Evolutionary conservation across 192 early-diverging fungal species (phyloP).

Genomic region (Coemansia sp.): DNA sequence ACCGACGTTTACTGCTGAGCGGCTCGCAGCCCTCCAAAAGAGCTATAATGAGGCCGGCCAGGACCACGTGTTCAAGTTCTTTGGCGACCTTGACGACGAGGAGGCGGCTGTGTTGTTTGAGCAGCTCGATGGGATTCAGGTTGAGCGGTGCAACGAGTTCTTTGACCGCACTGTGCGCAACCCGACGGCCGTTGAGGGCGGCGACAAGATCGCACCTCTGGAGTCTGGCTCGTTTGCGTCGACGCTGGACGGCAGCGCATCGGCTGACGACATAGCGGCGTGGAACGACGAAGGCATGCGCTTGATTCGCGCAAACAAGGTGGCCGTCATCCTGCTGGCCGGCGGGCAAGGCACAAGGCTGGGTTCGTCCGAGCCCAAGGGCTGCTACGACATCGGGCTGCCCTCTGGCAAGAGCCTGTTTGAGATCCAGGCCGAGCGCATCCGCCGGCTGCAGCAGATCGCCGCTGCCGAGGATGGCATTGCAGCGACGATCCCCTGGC

Average conservation of each 20-base stretch:
- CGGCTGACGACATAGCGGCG: conserved; percentile 58
- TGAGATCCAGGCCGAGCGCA: conserved; percentile 94
- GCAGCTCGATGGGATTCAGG: conserved; percentile 77
- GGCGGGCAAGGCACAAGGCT: conserved; percentile 88
- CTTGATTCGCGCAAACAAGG: conserved; percentile 85
- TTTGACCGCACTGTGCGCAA: conserved; percentile 72
- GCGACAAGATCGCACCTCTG: conserved; percentile 72
- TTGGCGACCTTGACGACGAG: conserved; percentile 65
- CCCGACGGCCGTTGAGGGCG: conserved; percentile 46
- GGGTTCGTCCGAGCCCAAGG: conserved; percentile 85
- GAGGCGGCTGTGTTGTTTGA: conserved; percentile 64
- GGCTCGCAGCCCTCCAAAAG: conserved; percentile 59
- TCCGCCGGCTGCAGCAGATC: conserved; percentile 80
- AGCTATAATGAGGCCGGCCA: conserved; percentile 77
- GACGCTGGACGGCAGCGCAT: conserved; percentile 55
- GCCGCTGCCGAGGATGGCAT: conserved; percentile 52
- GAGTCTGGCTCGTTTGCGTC: conserved; percentile 73
- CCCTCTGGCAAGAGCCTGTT: conserved; percentile 91
- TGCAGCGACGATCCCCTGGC: conserved; percentile 87
- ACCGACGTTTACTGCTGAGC: conserved; percentile 52
- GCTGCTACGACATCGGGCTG: conserved; percentile 93
- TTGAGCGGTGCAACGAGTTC: conserved; percentile 81
- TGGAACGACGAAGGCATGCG: conserved; percentile 80
- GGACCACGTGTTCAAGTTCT: conserved; percentile 87
- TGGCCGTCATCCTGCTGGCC: conserved; percentile 93